Percentiles rank a stretch among this genome's conserved stretches.
These are phyloP conservation scores for Verticillium tricorpus DNA, from an alignment of 2,329 filamentous ascomycete species.

Conservation along the genomic window DNA sequence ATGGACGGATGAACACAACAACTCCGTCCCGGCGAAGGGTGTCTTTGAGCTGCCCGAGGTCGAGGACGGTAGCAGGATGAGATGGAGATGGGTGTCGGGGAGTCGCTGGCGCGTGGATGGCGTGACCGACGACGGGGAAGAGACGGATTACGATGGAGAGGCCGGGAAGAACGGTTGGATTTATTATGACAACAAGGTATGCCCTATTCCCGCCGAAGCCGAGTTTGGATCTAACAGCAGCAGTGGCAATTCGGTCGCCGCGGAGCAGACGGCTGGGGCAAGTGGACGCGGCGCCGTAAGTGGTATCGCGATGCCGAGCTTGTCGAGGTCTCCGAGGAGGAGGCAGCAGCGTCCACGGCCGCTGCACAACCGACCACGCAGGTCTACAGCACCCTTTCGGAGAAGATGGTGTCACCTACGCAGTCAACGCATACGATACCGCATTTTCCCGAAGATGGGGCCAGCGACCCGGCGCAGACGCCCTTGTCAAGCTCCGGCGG, in stretches of 20 bases:
- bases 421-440: constrained; percentile 16
- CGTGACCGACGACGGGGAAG: constrained; percentile 48
- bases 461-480: constrained; percentile 36
- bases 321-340: constrained; percentile 59
- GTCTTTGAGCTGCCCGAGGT: constrained; percentile 60
- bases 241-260: constrained; percentile 87
- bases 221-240: not conserved
- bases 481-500: constrained; percentile 37
- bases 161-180: constrained; percentile 80
- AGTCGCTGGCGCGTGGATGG: constrained; percentile 87
- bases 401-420: constrained; percentile 30
- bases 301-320: constrained; percentile 97
- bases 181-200: constrained; percentile 94
- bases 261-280: constrained; percentile 85
- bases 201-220: constrained; percentile 10
- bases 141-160: constrained; percentile 48
- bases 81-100: constrained; percentile 74
- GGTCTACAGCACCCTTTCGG: constrained; percentile 29
- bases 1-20: constrained; percentile 96
- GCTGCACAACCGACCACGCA: constrained; percentile 15
- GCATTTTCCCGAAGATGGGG: constrained; percentile 20
- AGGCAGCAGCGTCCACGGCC: constrained; percentile 5
- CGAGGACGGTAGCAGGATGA: constrained; percentile 52
- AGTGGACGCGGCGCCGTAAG: constrained; percentile 88
- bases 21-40: constrained; percentile 70